Evolutionary conservation across 2,329 filamentous ascomycete species (phyloP).

Genomic region (Curvularia lunata): DNA sequence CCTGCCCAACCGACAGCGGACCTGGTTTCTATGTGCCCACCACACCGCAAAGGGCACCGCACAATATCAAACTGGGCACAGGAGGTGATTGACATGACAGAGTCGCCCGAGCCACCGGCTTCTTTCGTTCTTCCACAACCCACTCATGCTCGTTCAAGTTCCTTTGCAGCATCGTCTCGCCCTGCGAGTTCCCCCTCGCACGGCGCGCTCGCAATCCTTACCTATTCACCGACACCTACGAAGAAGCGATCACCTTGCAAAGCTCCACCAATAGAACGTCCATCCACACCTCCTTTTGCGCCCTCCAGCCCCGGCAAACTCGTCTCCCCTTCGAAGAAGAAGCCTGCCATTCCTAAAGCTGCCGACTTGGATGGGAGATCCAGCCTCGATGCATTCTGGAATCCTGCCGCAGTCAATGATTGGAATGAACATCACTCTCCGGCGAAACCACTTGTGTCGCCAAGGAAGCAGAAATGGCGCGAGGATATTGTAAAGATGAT

Average conservation of each 20-base stretch:
- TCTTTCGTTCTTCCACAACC: slow-evolving; percentile 30
- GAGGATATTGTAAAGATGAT: slow-evolving; percentile 38
- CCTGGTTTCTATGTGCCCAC: slow-evolving; percentile 30
- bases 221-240: slow-evolving; percentile 44
- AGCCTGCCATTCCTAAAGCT: slow-evolving; percentile 37
- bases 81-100: slow-evolving; percentile 43
- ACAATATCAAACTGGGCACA: slow-evolving; percentile 41
- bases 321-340: slow-evolving; percentile 48
- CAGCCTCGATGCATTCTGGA: slow-evolving; percentile 50
- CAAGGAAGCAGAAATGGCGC: slow-evolving; percentile 45
- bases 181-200: slow-evolving; percentile 40
- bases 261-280: slow-evolving; percentile 38
- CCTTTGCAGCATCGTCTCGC: slow-evolving; percentile 37
- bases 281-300: slow-evolving; percentile 41
- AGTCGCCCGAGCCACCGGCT: slow-evolving; percentile 32
- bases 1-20: slow-evolving; percentile 15
- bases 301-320: slow-evolving; percentile 42
- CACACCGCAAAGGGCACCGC: slow-evolving; percentile 35
- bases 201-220: slow-evolving; percentile 37
- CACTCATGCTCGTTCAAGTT: slow-evolving; percentile 29
- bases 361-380: slow-evolving; percentile 36
- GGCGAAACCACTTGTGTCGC: slow-evolving; percentile 43
- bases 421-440: slow-evolving; percentile 49
- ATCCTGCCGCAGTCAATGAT: slow-evolving; percentile 44
- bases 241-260: slow-evolving; percentile 45